Percentiles rank a stretch among this genome's conserved stretches.
phyloP scores from a whole-genome alignment of 2,329 filamentous ascomycete species.

The Myotisia sp. region DNA sequence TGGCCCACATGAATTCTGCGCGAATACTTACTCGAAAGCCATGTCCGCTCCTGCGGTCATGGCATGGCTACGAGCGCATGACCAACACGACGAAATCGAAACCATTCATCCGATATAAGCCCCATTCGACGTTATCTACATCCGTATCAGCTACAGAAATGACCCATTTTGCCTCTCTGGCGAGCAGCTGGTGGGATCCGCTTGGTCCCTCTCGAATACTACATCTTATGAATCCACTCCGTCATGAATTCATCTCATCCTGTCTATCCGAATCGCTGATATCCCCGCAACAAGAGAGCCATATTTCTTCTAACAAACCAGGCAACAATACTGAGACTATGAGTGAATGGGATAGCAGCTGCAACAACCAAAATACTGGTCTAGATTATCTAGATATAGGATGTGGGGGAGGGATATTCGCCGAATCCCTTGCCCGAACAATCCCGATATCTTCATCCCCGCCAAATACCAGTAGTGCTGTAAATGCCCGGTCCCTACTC shows the following conservation, averaged over 20 bases:
- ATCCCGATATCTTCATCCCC: slow-evolving; percentile 18
- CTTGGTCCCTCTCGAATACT: slow-evolving; percentile 82
- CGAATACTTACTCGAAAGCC: too few relatives aligned
- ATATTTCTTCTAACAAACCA: slow-evolving; percentile 12
- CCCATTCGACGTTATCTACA: slow-evolving; percentile 25
- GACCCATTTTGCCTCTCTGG: slow-evolving; percentile 85
- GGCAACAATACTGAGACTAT: slow-evolving; percentile 11
- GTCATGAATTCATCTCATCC: slow-evolving; percentile 73
- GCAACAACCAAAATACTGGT: slow-evolving; percentile 17
- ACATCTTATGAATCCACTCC: slow-evolving; percentile 94
- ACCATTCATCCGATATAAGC: slow-evolving; percentile 9
- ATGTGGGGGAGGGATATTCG: slow-evolving; percentile 92
- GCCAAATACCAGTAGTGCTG: slow-evolving; percentile 17
- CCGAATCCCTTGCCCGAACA: slow-evolving; percentile 46
- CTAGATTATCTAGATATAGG: slow-evolving; percentile 78
- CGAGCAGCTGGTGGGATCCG: slow-evolving; percentile 93
- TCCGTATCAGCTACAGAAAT: slow-evolving; percentile 82
- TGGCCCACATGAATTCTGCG: too few relatives aligned
- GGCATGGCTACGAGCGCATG: too few relatives aligned
- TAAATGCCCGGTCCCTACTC: slow-evolving; percentile 29
- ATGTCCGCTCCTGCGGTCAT: too few relatives aligned
- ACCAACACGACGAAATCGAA: too few relatives aligned
- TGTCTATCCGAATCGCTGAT: slow-evolving; percentile 46
- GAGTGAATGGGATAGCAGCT: not conserved
- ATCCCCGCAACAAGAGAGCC: slow-evolving; percentile 3